phyloP scores from a whole-genome alignment of 2,329 filamentous ascomycete species.

The Alternaria consortialis region DNA sequence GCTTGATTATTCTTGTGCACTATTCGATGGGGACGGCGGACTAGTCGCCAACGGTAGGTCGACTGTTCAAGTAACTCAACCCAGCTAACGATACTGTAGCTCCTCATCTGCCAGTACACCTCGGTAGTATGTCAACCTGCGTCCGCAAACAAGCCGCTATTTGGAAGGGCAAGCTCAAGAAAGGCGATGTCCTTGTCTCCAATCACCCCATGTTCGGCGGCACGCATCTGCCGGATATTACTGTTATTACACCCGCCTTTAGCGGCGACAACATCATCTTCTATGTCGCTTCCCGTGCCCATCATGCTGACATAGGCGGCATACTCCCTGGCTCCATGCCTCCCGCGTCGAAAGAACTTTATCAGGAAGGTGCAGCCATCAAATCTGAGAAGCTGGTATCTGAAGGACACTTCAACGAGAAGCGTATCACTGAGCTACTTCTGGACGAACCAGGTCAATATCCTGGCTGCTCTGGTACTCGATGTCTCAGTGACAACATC shows the following conservation, averaged over 20 bases:
- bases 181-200: conserved; percentile 81
- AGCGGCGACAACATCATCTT: conserved; percentile 79
- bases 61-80: neutral
- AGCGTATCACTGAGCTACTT: conserved; percentile 75
- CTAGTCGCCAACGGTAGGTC: conserved; percentile 73
- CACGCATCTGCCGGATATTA: conserved; percentile 85
- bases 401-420: conserved; percentile 80
- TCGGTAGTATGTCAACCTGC: conserved; percentile 87
- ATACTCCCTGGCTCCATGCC: conserved; percentile 87
- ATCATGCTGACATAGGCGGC: conserved; percentile 86
- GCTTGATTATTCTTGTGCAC: conserved; percentile 82
- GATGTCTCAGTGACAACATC: conserved; percentile 82
- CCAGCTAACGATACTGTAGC: conserved; percentile 52
- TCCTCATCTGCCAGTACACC: conserved; percentile 81
- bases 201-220: conserved; percentile 87
- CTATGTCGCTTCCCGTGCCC: conserved; percentile 81
- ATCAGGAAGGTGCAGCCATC: conserved; percentile 65
- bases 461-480: conserved; percentile 78
- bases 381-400: conserved; percentile 74
- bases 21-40: conserved; percentile 79
- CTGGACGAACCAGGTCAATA: conserved; percentile 77
- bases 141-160: conserved; percentile 81
- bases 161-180: conserved; percentile 79
- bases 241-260: conserved; percentile 81
- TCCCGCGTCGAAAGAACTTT: conserved; percentile 70